phyloP scores from a whole-genome alignment of 768 basidiomycete genomes.

The Amyloporia xantha region DNA sequence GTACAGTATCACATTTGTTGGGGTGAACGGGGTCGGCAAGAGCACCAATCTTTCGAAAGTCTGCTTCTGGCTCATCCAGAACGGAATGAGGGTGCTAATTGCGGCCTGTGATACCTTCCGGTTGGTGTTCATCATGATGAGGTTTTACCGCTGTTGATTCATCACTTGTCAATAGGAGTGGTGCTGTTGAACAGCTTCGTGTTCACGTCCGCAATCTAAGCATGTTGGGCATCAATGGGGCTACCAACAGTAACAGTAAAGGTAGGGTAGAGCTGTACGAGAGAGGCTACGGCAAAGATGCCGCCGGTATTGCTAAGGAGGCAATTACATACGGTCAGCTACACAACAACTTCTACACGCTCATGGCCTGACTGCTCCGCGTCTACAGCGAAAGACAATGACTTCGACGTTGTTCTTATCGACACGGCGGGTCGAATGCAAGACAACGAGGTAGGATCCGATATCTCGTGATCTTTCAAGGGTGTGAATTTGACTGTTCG shows the following conservation, averaged over 20 bases:
- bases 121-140: slow-evolving; percentile 28
- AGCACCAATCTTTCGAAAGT: slow-evolving; percentile 98
- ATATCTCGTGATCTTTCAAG: background rate
- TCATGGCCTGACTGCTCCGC: background rate
- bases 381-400: slow-evolving; percentile 68
- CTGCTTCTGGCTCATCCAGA: slow-evolving; percentile 98
- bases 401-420: slow-evolving; percentile 94
- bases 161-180: slow-evolving; percentile 64
- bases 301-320: slow-evolving; percentile 96
- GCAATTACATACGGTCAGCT: slow-evolving; percentile 80
- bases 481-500: background rate
- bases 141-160: background rate
- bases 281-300: slow-evolving; percentile 96
- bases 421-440: slow-evolving; percentile 99
- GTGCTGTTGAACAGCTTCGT: slow-evolving; percentile 95
- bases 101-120: slow-evolving; percentile 99
- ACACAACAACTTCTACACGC: no score
- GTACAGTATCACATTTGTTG: slow-evolving; percentile 93
- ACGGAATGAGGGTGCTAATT: slow-evolving; percentile 86
- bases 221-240: slow-evolving; percentile 69
- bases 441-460: slow-evolving; percentile 79
- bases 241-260: slow-evolving; percentile 52
- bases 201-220: slow-evolving; percentile 95
- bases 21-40: slow-evolving; percentile 98
- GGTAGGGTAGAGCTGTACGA: slow-evolving; percentile 90